Conservation (phyloP, 2,329 filamentous ascomycete species). For the Neonectria magnoliae region DNA sequence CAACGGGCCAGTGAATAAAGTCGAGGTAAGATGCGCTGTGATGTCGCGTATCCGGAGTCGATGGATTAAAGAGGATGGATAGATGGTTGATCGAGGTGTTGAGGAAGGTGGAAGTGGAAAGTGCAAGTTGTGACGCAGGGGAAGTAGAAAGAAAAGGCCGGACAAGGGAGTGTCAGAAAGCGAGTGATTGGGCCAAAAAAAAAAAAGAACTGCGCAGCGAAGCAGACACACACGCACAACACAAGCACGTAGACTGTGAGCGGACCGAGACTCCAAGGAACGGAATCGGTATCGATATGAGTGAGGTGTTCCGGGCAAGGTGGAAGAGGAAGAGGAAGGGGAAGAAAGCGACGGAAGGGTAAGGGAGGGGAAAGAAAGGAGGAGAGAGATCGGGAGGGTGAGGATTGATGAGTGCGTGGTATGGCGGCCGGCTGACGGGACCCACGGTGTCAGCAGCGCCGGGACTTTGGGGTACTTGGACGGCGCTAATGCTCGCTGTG, state of each 20-base stretch:
- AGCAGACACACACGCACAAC: background rate
- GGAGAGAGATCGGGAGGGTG: background rate
- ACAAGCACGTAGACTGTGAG: background rate
- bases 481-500: slow-evolving; percentile 7
- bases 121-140: background rate
- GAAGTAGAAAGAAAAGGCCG: slow-evolving; percentile 8
- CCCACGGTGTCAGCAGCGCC: slow-evolving; percentile 13
- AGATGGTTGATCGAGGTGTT: background rate
- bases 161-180: slow-evolving; percentile 15
- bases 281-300: slow-evolving; percentile 9
- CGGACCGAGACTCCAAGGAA: slow-evolving; percentile 16
- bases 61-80: background rate
- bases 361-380: slow-evolving; percentile 8
- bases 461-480: slow-evolving; percentile 13
- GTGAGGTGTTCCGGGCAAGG: slow-evolving; percentile 15
- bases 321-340: slow-evolving; percentile 3
- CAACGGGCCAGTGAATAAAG: background rate
- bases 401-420: slow-evolving; percentile 7
- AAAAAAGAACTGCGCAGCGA: slow-evolving; percentile 1
- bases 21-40: background rate
- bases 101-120: slow-evolving; percentile 1
- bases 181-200: slow-evolving; percentile 15
- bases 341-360: slow-evolving; percentile 6
- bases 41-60: background rate
- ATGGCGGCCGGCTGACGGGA: slow-evolving; percentile 11